These are phyloP conservation scores for Pseudogymnoascus sp. DNA, from an alignment of 2,329 filamentous ascomycete species.

Conservation along the genomic window DNA sequence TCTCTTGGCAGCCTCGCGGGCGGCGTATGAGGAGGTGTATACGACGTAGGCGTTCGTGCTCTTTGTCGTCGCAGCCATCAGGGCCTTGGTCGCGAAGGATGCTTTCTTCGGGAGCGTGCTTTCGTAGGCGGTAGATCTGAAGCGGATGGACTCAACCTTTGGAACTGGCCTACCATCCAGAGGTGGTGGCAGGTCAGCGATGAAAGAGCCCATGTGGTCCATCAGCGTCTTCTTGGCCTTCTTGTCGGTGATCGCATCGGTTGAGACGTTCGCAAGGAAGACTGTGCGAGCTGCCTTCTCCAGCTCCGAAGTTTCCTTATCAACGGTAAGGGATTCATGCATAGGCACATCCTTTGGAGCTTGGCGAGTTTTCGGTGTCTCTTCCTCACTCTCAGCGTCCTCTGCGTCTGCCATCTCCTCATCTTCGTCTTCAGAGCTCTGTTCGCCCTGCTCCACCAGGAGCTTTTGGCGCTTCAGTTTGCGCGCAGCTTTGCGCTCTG, in stretches of 20 bases:
- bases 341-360: slow-evolving; percentile 32
- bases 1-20: slow-evolving; percentile 63
- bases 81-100: slow-evolving; percentile 81
- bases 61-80: slow-evolving; percentile 86
- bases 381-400: slow-evolving; percentile 24
- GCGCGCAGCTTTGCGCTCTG: slow-evolving; percentile 33
- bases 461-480: slow-evolving; percentile 45
- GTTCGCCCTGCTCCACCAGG: slow-evolving; percentile 30
- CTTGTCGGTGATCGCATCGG: slow-evolving; percentile 73
- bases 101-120: slow-evolving; percentile 79
- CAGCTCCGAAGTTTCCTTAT: slow-evolving; percentile 53
- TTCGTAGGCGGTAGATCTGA: slow-evolving; percentile 85
- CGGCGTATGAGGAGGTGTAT: slow-evolving; percentile 67
- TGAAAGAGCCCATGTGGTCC: slow-evolving; percentile 68
- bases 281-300: slow-evolving; percentile 86
- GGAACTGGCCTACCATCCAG: slow-evolving; percentile 42
- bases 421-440: slow-evolving; percentile 23
- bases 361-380: slow-evolving; percentile 32
- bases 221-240: slow-evolving; percentile 68
- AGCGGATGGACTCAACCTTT: slow-evolving; percentile 84
- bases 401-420: slow-evolving; percentile 17
- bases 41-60: slow-evolving; percentile 93
- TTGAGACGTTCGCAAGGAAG: slow-evolving; percentile 87
- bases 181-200: slow-evolving; percentile 44
- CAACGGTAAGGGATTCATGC: slow-evolving; percentile 49